phyloP scores from a whole-genome alignment of 371 early-diverging fungal genomes.

The Massospora cicadina region DNA sequence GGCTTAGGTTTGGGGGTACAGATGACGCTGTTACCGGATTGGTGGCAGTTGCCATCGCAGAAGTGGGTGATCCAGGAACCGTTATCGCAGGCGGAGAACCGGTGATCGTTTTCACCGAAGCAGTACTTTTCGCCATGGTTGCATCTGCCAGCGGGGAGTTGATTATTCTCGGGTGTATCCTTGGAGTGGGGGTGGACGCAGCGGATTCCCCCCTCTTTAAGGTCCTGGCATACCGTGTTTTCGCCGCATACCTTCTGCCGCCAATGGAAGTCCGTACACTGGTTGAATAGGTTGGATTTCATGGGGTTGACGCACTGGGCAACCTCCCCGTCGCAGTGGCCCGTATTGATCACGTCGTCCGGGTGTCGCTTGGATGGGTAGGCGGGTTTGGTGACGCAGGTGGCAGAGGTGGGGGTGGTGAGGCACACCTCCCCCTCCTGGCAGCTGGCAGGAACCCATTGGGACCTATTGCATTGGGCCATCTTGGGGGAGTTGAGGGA shows the following conservation, averaged over 20 bases:
- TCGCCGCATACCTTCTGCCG: not conserved
- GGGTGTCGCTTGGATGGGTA: not conserved
- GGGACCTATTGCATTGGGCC: not conserved
- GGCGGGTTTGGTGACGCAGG: not conserved
- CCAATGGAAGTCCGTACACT: not conserved
- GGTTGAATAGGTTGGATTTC: not conserved
- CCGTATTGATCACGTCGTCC: not conserved
- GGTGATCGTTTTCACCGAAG: not conserved
- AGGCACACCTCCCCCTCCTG: not conserved
- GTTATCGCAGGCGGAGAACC: not conserved
- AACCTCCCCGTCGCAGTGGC: not conserved
- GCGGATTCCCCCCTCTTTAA: not conserved
- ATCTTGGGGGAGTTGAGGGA: not conserved
- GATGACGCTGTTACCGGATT: not conserved
- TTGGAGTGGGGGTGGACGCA: not conserved
- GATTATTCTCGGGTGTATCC: not conserved
- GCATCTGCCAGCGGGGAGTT: not conserved
- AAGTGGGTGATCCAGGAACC: not conserved
- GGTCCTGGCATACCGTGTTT: not conserved
- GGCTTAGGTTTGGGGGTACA: not conserved
- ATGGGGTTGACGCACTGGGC: not conserved
- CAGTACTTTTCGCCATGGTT: not conserved
- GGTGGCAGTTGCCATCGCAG: not conserved
- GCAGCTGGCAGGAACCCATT: not conserved
- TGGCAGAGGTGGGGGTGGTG: not conserved